These are phyloP conservation scores for Peronospora tabacina DNA, from an alignment of 352 stramenopile species.

Conservation along the genomic window DNA sequence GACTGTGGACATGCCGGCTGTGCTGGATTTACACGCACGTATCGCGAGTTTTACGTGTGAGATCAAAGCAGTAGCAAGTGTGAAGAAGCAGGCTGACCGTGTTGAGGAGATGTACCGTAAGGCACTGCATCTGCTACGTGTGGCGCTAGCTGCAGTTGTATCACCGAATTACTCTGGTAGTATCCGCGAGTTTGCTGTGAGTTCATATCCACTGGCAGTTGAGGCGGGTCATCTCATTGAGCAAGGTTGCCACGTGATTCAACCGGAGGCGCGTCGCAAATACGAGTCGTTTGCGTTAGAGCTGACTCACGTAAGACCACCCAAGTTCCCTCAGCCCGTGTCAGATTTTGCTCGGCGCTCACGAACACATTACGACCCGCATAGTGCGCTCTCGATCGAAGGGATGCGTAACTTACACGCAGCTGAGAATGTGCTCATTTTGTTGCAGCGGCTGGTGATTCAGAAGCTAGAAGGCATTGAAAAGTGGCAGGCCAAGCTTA, in stretches of 20 bases:
- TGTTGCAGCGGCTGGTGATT: constrained; percentile 74
- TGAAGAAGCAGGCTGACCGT: constrained; percentile 70
- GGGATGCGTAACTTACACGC: constrained; percentile 67
- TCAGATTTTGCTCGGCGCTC: constrained; percentile 50
- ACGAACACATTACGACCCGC: constrained; percentile 46
- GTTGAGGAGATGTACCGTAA: constrained; percentile 67
- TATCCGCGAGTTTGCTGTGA: constrained; percentile 68
- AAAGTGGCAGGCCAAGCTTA: constrained; percentile 63
- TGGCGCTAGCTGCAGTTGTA: constrained; percentile 63
- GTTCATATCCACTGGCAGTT: constrained; percentile 62
- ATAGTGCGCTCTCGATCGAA: constrained; percentile 57
- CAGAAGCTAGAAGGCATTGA: constrained; percentile 78
- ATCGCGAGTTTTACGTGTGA: constrained; percentile 70
- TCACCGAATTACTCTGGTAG: constrained; percentile 60
- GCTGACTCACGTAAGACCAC: constrained; percentile 39
- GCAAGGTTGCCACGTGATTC: constrained; percentile 54
- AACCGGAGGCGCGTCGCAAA: constrained; percentile 64
- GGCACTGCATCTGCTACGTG: constrained; percentile 60
- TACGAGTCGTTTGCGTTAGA: constrained; percentile 59
- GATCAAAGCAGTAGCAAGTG: constrained; percentile 66
- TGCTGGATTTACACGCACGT: constrained; percentile 60
- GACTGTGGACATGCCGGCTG: constrained; percentile 47
- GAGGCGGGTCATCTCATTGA: constrained; percentile 74
- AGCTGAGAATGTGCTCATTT: constrained; percentile 75
- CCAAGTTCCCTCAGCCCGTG: constrained; percentile 59